Evolutionary conservation across 1,284 basidiomycete species (phyloP).

Genomic region (Heterobasidion parviporum): DNA sequence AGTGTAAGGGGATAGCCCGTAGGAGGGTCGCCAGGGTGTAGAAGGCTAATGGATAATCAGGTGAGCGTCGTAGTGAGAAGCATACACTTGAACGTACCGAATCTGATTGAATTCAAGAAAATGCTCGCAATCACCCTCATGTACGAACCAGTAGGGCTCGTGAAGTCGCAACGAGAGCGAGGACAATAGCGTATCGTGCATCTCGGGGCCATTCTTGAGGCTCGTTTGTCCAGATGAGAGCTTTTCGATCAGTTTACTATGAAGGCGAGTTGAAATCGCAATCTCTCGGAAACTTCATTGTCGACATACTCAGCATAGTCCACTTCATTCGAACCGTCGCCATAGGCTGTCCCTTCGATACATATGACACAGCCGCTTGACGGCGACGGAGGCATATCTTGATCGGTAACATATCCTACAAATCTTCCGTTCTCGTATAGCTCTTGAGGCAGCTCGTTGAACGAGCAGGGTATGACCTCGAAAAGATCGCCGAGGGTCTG

Average conservation of each 20-base stretch:
- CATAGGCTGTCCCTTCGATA: slow-evolving; percentile 52
- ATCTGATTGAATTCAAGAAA: slow-evolving; percentile 67
- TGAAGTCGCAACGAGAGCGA: slow-evolving; percentile 53
- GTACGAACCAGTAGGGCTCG: slow-evolving; percentile 74
- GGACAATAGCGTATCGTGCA: slow-evolving; percentile 39
- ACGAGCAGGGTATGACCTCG: slow-evolving; percentile 53
- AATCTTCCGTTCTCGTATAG: slow-evolving; percentile 23
- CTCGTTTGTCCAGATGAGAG: slow-evolving; percentile 20
- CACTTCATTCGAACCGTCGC: slow-evolving; percentile 34
- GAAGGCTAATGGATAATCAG: slow-evolving; percentile 31
- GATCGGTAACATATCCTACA: slow-evolving; percentile 24
- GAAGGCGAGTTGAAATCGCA: not conserved
- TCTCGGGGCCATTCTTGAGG: slow-evolving; percentile 36
- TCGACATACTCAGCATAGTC: slow-evolving; percentile 57
- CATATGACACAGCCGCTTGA: slow-evolving; percentile 39
- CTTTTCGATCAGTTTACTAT: slow-evolving; percentile 39
- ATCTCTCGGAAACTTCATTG: not conserved
- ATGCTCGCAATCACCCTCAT: slow-evolving; percentile 76
- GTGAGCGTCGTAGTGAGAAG: not conserved
- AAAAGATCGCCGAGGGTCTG: slow-evolving; percentile 65
- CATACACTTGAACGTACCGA: slow-evolving; percentile 34
- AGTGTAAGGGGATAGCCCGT: slow-evolving; percentile 58
- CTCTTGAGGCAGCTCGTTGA: slow-evolving; percentile 44
- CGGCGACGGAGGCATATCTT: slow-evolving; percentile 10
- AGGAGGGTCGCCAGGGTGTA: slow-evolving; percentile 44